Evolutionary conservation across 2,329 filamentous ascomycete species (phyloP).

Genomic region (Zelopaecilomyces penicillatus): DNA sequence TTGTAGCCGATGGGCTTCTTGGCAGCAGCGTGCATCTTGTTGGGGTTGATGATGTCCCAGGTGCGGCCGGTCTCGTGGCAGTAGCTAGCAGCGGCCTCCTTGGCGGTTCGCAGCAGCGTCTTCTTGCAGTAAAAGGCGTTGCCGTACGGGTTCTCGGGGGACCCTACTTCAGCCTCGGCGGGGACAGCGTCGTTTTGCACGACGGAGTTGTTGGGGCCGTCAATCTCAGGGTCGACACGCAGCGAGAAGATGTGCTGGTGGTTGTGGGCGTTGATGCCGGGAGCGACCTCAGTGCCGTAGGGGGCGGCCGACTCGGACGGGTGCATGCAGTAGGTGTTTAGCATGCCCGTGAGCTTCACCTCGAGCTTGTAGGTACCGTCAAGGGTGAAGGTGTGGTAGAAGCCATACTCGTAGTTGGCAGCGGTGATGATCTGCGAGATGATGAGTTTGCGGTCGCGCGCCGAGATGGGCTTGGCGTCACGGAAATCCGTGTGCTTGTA

Average conservation of each 20-base stretch:
- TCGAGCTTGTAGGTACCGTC: slow-evolving; percentile 34
- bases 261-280: slow-evolving; percentile 55
- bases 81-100: slow-evolving; percentile 16
- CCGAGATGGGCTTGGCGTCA: slow-evolving; percentile 46
- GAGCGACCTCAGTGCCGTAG: slow-evolving; percentile 53
- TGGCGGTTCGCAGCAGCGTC: slow-evolving; percentile 17
- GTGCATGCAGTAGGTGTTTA: slow-evolving; percentile 34
- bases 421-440: slow-evolving; percentile 55
- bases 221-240: slow-evolving; percentile 56
- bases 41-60: slow-evolving; percentile 42
- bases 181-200: slow-evolving; percentile 40
- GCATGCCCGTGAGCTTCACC: slow-evolving; percentile 34
- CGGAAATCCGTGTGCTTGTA: slow-evolving; percentile 58
- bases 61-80: slow-evolving; percentile 23
- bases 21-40: slow-evolving; percentile 31
- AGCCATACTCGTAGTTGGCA: slow-evolving; percentile 52
- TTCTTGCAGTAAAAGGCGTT: slow-evolving; percentile 55
- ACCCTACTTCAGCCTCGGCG: slow-evolving; percentile 55
- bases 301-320: slow-evolving; percentile 37
- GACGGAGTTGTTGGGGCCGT: slow-evolving; percentile 49
- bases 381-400: slow-evolving; percentile 41
- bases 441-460: slow-evolving; percentile 47
- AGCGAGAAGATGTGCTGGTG: slow-evolving; percentile 62
- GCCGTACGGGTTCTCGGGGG: slow-evolving; percentile 61
- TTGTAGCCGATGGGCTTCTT: slow-evolving; percentile 38